Evolutionary conservation across 1,139 yeast species (phyloP).

Genomic region (Eremothecium gossypii): DNA sequence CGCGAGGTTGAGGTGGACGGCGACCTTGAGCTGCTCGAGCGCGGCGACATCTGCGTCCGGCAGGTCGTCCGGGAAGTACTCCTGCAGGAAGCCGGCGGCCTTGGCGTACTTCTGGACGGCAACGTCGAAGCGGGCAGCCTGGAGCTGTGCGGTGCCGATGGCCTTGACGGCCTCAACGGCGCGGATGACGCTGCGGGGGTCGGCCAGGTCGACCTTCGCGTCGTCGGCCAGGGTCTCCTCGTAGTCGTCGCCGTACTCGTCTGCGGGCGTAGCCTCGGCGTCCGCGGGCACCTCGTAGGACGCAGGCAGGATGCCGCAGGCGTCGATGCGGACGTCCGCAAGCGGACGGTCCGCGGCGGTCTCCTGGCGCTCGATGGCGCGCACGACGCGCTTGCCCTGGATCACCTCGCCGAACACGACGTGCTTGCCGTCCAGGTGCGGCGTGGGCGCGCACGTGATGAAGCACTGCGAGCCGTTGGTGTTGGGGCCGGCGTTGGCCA

Average conservation of each 20-base stretch:
- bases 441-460: constrained; percentile 76
- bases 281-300: constrained; percentile 45
- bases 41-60: constrained; percentile 42
- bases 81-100: constrained; percentile 58
- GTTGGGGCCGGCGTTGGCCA: constrained; percentile 95
- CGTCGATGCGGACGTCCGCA: constrained; percentile 58
- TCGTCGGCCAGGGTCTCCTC: constrained; percentile 75
- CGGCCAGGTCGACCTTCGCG: constrained; percentile 48
- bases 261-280: constrained; percentile 35
- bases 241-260: constrained; percentile 77
- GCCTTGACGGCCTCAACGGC: constrained; percentile 65
- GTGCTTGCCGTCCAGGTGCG: constrained; percentile 87
- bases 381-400: constrained; percentile 72
- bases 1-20: constrained; percentile 64
- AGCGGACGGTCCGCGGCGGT: constrained; percentile 55
- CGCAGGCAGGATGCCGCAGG: constrained; percentile 65
- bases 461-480: constrained; percentile 96
- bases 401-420: constrained; percentile 91
- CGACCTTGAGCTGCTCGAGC: constrained; percentile 45
- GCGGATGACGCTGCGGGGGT: constrained; percentile 54
- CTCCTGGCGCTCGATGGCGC: constrained; percentile 65
- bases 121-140: constrained; percentile 45
- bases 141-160: constrained; percentile 69
- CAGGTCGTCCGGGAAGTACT: constrained; percentile 67
- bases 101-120: constrained; percentile 65